Evolutionary conservation across 1,284 basidiomycete species (phyloP), one percentile per base, ranked within the genome.

Genomic region (Microbotryomycetes sp.): DNA sequence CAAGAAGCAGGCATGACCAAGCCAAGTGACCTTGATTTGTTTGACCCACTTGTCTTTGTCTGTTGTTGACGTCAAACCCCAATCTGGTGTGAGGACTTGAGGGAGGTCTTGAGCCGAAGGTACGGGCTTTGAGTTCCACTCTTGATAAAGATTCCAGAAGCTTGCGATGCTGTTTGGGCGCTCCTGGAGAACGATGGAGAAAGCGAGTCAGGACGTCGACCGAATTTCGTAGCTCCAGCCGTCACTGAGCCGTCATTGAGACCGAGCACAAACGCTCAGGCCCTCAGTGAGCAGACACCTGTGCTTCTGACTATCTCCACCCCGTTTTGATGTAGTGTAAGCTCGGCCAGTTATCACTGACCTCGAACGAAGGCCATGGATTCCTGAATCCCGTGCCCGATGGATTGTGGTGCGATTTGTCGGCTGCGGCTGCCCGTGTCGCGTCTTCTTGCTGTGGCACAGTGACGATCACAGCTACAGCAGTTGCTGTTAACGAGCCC

Each of bases 1-100:
- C 3, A 88, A 75, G 73, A 84, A 86, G 65, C 83, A 85, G 0
- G 87, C 87, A 73, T 88, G 87, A 0, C 79, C 73, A n/a, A 64
- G 28, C 85, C 85, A 88, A 0, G 86, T 88, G 7, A 83, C 79
- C 70, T 86, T 86, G 61, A 86, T 78, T 57, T 78, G 77, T 23
- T 76, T 51, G 15, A 32, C 42, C 61, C 66, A 72, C 14, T 32
- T 54, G 3, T 32, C 56, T 19, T 23, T 9, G 6, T 60, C 60
- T 7, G 19, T n/a, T 23, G 58, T 22, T 1, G 56, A 26, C 14
- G 51, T 3, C 25, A 23, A 31, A 56, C 66, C 65, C 67, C 67
- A 70, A 16, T 57, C 51, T 6, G 69, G 66, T 25, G 32, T 51
- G 45, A 58, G 28, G 46, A 70, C 64, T 4, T 54, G 61, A 0